Evolutionary conservation across 345 rosid species (phyloP).

Genomic region (Salix suchowensis): DNA sequence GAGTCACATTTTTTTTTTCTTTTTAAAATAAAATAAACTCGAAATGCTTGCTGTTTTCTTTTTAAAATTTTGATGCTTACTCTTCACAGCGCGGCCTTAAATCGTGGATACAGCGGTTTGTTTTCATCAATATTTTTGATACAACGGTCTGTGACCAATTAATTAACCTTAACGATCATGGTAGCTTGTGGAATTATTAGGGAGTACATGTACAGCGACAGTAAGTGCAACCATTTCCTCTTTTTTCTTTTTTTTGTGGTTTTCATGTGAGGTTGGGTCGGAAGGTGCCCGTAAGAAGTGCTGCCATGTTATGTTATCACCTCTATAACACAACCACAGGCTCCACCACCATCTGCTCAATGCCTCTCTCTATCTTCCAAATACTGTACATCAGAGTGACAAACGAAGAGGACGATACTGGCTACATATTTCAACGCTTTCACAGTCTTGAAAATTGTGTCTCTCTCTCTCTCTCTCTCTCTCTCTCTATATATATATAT

Average conservation of each 20-base stretch:
- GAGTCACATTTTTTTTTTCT: no score
- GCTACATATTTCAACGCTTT: conserved; percentile 73
- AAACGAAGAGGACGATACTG: conserved; percentile 83
- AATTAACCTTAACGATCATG: neutral
- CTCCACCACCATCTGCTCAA: conserved; percentile 3
- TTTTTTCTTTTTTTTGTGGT: neutral
- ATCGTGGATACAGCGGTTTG: neutral
- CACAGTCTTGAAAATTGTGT: conserved; percentile 64
- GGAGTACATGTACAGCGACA: neutral
- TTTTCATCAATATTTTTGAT: neutral
- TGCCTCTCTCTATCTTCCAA: neutral
- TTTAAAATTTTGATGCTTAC: neutral
- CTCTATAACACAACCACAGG: neutral
- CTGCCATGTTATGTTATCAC: conserved; percentile 35
- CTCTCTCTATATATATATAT: neutral
- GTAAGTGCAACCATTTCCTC: neutral
- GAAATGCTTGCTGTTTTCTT: no score
- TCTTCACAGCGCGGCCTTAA: neutral
- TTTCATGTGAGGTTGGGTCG: conserved; percentile 10
- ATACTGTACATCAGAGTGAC: conserved; percentile 66
- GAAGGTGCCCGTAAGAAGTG: conserved; percentile 49
- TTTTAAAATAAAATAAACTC: no score
- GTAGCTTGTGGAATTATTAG: neutral
- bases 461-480: neutral
- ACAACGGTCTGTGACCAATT: neutral